Evolutionary conservation across 345 rosid species (phyloP), one percentile per base, ranked within the genome.

Genomic region (Carallia brachiata): DNA sequence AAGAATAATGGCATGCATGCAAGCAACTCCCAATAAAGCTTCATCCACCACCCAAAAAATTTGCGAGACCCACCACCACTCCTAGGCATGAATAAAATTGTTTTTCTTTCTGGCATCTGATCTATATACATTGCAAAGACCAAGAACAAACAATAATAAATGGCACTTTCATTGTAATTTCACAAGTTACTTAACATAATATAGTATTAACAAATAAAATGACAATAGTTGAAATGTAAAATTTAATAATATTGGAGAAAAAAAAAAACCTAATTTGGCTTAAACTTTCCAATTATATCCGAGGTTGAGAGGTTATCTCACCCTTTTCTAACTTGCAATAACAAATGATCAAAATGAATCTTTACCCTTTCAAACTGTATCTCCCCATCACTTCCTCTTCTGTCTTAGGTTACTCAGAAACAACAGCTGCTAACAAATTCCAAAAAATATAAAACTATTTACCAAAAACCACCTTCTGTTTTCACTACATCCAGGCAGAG

Each of bases 401-500:
- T 75, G 63, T 65, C 69, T 32, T 66, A 28, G 69, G 58, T 79
- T 70, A 65, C 71, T 83, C 70, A 80, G 68, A 9, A 75, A 69
- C 72, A 44, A 53, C 70, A 68, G 54, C 78, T 71, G 63, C 66
- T 72, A 73, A 57, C 73, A 64, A 74, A 75, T 62, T 69, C 52
- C 18, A 72, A 52, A 72, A 77, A 40, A 67, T 47, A 52, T 31
- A 64, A 67, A 71, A 60, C 55, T 82, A 82, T 82, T 68, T 85
- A 85, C 89, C 92, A 84, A 81, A 82, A 82, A 57, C 78, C 73
- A 74, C 68, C 76, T 70, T 66, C 73, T 77, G 65, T 79, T 68
- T 67, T 59, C 57, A 47, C 81, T 62, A 76, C 76, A 82, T 83
- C 82, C 61, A 34, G 73, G 54, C 60, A 60, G 67, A n/a, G 69